A percentile compares a stretch with the other conserved stretches of the same genome.
phyloP scores from a whole-genome alignment of 345 rosid genomes.

The Pseudoturritis turrita region DNA sequence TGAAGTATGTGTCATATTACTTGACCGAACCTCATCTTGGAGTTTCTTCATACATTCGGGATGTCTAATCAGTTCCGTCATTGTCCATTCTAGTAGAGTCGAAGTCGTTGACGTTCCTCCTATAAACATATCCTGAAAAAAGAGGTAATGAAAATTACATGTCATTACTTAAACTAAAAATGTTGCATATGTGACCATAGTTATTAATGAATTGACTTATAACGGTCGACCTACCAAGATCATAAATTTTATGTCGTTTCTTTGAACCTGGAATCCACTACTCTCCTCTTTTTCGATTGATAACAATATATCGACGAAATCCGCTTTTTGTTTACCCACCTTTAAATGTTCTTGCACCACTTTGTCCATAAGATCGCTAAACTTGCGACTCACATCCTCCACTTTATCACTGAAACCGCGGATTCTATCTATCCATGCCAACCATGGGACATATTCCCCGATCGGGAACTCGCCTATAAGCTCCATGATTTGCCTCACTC shows the following conservation, averaged over 20 bases:
- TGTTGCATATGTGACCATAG: not conserved
- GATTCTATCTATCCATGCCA: slow-evolving; percentile 38
- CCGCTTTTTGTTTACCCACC: not conserved
- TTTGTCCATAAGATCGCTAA: slow-evolving; percentile 25
- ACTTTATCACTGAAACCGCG: slow-evolving; percentile 7
- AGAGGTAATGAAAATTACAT: not conserved
- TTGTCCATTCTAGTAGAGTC: slow-evolving; percentile 17
- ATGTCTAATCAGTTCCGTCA: slow-evolving; percentile 15
- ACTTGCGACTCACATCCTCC: slow-evolving; percentile 12
- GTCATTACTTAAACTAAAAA: not conserved
- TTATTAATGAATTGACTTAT: not conserved
- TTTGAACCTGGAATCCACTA: not conserved
- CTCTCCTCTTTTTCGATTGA: slow-evolving; percentile 5
- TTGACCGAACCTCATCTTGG: slow-evolving; percentile 12
- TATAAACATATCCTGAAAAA: slow-evolving; percentile 17
- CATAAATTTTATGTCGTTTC: slow-evolving; percentile 13
- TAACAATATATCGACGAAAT: slow-evolving; percentile 7
- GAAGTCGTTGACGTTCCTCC: slow-evolving; percentile 24
- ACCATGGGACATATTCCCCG: slow-evolving; percentile 56
- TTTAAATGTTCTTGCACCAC: slow-evolving; percentile 17
- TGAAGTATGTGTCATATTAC: not conserved
- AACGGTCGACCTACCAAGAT: slow-evolving; percentile 1
- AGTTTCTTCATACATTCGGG: slow-evolving; percentile 19
- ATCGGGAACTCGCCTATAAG: slow-evolving; percentile 34
- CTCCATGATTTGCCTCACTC: slow-evolving; percentile 26